Conservation (phyloP, 202 grass and related monocot genomes). For the Sporobolus alterniflorus region DNA sequence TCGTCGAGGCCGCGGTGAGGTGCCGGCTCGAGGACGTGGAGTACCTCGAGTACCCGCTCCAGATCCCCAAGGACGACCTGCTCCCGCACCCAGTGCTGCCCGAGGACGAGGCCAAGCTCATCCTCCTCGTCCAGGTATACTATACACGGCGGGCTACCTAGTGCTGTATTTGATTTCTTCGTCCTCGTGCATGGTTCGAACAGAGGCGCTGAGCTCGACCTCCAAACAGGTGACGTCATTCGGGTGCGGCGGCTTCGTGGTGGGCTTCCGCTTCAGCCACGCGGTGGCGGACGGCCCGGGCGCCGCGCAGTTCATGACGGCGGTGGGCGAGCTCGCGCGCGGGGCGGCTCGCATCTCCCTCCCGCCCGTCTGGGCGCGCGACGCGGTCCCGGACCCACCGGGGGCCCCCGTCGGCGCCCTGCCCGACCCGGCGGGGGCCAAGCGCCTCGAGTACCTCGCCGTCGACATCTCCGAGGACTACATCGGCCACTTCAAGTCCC, state of each 20-base stretch:
- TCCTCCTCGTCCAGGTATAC: slow-evolving; percentile 77
- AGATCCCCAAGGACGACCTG: slow-evolving; percentile 74
- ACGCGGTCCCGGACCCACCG: slow-evolving; percentile 62
- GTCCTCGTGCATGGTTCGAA: no score
- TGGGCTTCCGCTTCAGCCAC: slow-evolving; percentile 88
- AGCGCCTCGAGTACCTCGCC: slow-evolving; percentile 74
- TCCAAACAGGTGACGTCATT: slow-evolving; percentile 70
- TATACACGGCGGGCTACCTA: no score
- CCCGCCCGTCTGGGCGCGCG: slow-evolving; percentile 53
- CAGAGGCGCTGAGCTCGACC: background rate
- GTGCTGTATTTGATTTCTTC: no score
- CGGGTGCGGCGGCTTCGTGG: slow-evolving; percentile 84
- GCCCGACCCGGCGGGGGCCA: slow-evolving; percentile 45
- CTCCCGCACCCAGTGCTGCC: slow-evolving; percentile 59
- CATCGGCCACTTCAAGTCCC: slow-evolving; percentile 84
- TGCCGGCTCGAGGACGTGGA: slow-evolving; percentile 75
- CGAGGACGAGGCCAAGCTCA: slow-evolving; percentile 58
- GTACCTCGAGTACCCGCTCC: slow-evolving; percentile 85
- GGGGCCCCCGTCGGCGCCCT: slow-evolving; percentile 39
- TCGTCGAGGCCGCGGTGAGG: slow-evolving; percentile 57
- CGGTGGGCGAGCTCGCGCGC: slow-evolving; percentile 71
- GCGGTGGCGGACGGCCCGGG: slow-evolving; percentile 78
- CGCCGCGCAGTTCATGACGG: slow-evolving; percentile 79
- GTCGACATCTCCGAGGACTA: slow-evolving; percentile 88
- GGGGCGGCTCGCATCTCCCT: slow-evolving; percentile 34